Conservation (phyloP, 2,329 filamentous ascomycete genomes). For the Lasiodiplodia hormozganensis region DNA sequence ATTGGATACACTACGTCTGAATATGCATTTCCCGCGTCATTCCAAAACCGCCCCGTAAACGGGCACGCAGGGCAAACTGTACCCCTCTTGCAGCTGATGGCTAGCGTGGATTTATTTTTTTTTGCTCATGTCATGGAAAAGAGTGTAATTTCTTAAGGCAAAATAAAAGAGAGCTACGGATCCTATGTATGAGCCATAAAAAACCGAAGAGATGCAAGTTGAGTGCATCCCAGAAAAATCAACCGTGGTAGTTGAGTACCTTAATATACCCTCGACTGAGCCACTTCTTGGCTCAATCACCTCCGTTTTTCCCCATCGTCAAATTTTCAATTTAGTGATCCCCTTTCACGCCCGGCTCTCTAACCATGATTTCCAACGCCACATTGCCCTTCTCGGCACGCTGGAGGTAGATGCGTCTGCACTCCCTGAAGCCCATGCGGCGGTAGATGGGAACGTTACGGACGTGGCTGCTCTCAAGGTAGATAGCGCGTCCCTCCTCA, state of each 20-base stretch:
- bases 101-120: too few relatives aligned
- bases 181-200: neutral
- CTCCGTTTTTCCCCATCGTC: neutral
- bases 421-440: conserved; percentile 75
- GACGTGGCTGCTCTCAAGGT: conserved; percentile 77
- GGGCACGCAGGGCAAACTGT: too few relatives aligned
- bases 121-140: neutral
- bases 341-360: conserved; percentile 62
- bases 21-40: too few relatives aligned
- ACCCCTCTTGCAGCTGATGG: too few relatives aligned
- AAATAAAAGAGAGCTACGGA: neutral
- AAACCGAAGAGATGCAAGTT: neutral
- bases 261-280: neutral
- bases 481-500: conserved; percentile 70
- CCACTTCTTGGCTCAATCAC: neutral
- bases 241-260: neutral
- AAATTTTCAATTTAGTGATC: neutral
- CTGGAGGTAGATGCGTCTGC: conserved; percentile 68
- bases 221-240: neutral
- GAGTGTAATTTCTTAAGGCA: neutral
- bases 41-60: too few relatives aligned
- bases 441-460: conserved; percentile 75
- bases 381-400: conserved; percentile 64
- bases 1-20: too few relatives aligned
- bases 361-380: conserved; percentile 79